Conservation (phyloP, 371 early-diverging fungal species). For the Syncephalastrum racemosum region DNA sequence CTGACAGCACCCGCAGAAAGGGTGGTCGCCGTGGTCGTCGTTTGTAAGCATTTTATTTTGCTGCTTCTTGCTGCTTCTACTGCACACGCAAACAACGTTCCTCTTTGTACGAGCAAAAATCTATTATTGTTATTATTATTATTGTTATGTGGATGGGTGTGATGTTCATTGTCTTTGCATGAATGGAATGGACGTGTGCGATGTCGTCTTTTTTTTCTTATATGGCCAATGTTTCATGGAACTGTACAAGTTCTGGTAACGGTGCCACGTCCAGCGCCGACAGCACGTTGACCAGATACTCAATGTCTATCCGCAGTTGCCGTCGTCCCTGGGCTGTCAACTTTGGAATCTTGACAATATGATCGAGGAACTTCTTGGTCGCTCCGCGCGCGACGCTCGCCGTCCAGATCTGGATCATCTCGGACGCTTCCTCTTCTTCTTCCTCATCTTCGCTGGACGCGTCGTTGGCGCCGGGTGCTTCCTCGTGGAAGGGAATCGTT, state of each 20-base stretch:
- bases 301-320: conserved; percentile 64
- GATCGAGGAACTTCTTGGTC: conserved; percentile 45
- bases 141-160: too few species aligned
- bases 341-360: conserved; percentile 34
- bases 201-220: too few species aligned
- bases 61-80: conserved; percentile 2
- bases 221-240: conserved; percentile 10
- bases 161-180: too few species aligned
- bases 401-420: conserved; percentile 70
- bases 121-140: too few species aligned
- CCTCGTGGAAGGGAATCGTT: conserved; percentile 53
- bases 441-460: conserved; percentile 5
- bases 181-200: too few species aligned
- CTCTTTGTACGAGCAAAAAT: conserved; percentile 1
- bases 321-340: conserved; percentile 47
- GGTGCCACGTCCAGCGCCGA: conserved; percentile 64
- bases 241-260: conserved; percentile 24
- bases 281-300: conserved; percentile 62
- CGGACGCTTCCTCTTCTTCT: conserved; percentile 23
- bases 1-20: conserved; percentile 99
- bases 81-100: not conserved
- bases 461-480: not conserved
- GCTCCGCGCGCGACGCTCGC: conserved; percentile 60
- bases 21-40: conserved; percentile 99
- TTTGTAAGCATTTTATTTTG: conserved; percentile 68